Conservation (phyloP, 768 basidiomycete species). For the Myochromella boudieri region DNA sequence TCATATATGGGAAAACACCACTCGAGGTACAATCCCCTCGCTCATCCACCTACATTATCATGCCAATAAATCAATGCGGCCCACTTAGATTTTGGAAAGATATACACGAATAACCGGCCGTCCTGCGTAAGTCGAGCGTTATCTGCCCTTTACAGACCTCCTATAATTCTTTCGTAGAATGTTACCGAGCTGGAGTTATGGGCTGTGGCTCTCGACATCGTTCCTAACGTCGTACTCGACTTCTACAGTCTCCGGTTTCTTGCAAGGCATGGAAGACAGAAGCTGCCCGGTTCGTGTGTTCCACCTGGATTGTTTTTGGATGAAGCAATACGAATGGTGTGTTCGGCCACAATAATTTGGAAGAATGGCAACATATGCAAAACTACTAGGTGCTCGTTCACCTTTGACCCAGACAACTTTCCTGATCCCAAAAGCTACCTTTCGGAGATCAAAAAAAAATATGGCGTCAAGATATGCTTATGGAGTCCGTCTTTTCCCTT, state of each 20-base stretch:
- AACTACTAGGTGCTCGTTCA: slow-evolving; percentile 63
- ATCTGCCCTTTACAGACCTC: not conserved
- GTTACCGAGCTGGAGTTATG: slow-evolving; percentile 73
- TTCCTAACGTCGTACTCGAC: slow-evolving; percentile 72
- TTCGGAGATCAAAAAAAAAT: slow-evolving; percentile 56
- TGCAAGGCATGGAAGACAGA: slow-evolving; percentile 69
- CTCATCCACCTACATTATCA: not conserved
- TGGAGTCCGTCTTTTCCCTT: slow-evolving; percentile 49
- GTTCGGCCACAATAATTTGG: not conserved
- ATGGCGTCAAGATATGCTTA: slow-evolving; percentile 69
- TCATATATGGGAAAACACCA: slow-evolving; percentile 70
- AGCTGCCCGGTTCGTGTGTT: slow-evolving; percentile 67
- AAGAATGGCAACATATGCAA: slow-evolving; percentile 1
- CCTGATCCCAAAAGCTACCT: slow-evolving; percentile 69
- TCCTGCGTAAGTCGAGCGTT: slow-evolving; percentile 42
- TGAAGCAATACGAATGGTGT: slow-evolving; percentile 69
- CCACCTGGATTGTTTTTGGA: slow-evolving; percentile 79
- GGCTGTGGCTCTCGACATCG: slow-evolving; percentile 76
- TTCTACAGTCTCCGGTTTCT: slow-evolving; percentile 66
- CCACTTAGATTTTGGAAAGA: slow-evolving; percentile 50
- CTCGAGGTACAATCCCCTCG: slow-evolving; percentile 49
- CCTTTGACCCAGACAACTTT: slow-evolving; percentile 76
- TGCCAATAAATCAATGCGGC: not conserved
- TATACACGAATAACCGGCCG: slow-evolving; percentile 64
- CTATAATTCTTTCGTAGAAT: slow-evolving; percentile 41